Percentiles rank a stretch among this genome's conserved stretches.
These are phyloP conservation scores for Pseudozyma pruni DNA, from an alignment of 1,284 basidiomycete species.

Conservation along the genomic window DNA sequence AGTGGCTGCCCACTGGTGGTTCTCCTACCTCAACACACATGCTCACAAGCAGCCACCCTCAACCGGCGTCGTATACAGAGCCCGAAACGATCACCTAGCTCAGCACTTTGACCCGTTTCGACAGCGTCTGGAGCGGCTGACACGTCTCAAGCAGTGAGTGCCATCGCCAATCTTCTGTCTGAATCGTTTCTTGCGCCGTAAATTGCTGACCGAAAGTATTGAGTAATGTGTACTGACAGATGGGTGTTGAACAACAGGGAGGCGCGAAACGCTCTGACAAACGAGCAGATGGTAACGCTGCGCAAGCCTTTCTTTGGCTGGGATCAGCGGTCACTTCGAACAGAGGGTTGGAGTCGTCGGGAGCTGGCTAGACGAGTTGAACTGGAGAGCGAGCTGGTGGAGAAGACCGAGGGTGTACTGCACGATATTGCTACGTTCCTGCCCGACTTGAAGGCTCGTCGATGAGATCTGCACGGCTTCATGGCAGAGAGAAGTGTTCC, in stretches of 20 bases:
- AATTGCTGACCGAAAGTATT: too few relatives aligned
- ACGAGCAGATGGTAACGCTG: neutral
- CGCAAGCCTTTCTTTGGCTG: slow-evolving; percentile 13
- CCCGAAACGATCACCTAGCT: neutral
- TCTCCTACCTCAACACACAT: neutral
- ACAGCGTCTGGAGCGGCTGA: neutral
- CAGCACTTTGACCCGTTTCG: slow-evolving; percentile 1
- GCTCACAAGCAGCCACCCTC: neutral
- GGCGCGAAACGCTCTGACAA: neutral
- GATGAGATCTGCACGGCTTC: neutral
- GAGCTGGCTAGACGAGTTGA: neutral
- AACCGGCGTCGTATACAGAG: neutral
- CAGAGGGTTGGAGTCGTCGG: neutral
- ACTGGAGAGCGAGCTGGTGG: neutral
- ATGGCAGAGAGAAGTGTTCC: neutral
- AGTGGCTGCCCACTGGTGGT: neutral
- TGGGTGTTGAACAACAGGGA: slow-evolving; percentile 7
- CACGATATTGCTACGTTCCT: slow-evolving; percentile 11
- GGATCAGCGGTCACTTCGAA: neutral
- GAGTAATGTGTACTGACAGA: neutral
- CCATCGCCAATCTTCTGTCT: too few relatives aligned
- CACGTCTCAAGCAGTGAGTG: slow-evolving; percentile 5
- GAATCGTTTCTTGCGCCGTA: too few relatives aligned
- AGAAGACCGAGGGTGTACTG: slow-evolving; percentile 4
- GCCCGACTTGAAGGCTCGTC: slow-evolving; percentile 1